Conservation (phyloP, 345 rosid species). For the Eucalyptus polybractea region DNA sequence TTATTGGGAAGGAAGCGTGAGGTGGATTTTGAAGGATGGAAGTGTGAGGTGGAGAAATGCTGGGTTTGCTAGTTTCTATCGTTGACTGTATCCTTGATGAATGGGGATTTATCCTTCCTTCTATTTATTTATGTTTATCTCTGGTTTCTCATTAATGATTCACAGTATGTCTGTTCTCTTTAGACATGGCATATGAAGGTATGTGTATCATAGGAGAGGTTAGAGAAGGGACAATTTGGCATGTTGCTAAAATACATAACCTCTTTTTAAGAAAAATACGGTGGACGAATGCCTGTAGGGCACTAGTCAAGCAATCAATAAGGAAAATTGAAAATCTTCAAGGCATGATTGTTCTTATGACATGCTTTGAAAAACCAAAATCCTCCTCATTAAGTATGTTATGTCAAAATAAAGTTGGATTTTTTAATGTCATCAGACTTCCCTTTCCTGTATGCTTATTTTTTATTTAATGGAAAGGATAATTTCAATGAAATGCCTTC, state of each 20-base stretch:
- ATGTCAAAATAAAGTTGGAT: conserved; percentile 8
- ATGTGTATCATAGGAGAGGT: neutral
- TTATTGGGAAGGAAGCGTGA: neutral
- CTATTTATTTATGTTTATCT: neutral
- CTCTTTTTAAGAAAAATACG: neutral
- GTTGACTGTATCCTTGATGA: neutral
- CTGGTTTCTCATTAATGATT: neutral
- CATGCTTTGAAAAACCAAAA: neutral
- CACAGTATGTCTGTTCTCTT: neutral
- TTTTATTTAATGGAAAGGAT: neutral
- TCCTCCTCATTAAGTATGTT: neutral
- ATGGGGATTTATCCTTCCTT: neutral
- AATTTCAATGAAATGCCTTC: neutral
- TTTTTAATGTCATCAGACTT: neutral
- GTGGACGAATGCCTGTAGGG: neutral
- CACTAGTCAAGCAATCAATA: neutral
- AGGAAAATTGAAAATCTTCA: neutral
- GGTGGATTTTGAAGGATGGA: neutral
- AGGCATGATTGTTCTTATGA: neutral
- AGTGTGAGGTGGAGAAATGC: neutral
- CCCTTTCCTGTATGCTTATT: neutral
- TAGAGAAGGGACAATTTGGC: neutral
- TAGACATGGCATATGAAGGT: neutral
- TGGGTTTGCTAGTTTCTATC: neutral
- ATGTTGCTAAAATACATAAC: neutral